Evolutionary conservation across 2,329 filamentous ascomycete species (phyloP).

Genomic region (Xylariomycetidae sp.): DNA sequence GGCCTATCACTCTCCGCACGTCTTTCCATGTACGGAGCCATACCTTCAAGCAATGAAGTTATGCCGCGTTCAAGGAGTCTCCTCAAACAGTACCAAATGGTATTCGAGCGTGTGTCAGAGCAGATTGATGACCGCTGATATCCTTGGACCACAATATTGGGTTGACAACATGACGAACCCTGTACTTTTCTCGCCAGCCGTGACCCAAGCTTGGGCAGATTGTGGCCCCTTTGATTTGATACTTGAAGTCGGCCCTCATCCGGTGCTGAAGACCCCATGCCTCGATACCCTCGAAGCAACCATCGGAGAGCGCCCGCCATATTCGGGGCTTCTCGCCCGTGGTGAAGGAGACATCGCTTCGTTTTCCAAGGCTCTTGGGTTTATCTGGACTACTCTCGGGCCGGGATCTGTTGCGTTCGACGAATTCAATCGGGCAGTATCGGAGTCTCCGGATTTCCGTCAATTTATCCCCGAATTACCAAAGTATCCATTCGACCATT

Average conservation of each 20-base stretch:
- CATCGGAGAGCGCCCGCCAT: slow-evolving; percentile 6
- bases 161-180: slow-evolving; percentile 14
- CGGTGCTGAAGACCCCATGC: slow-evolving; percentile 29
- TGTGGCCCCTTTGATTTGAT: neutral
- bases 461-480: too few relatives aligned
- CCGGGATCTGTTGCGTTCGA: too few relatives aligned
- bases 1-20: slow-evolving; percentile 27
- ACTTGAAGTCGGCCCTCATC: slow-evolving; percentile 21
- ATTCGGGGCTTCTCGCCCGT: slow-evolving; percentile 10
- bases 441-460: too few relatives aligned
- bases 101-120: neutral
- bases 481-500: too few relatives aligned
- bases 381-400: neutral
- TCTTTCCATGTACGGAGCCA: slow-evolving; percentile 14
- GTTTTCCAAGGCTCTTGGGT: slow-evolving; percentile 1
- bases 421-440: too few relatives aligned
- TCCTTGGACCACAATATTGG: slow-evolving; percentile 31
- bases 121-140: too few relatives aligned
- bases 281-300: neutral
- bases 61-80: neutral
- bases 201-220: slow-evolving; percentile 6
- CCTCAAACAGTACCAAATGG: neutral
- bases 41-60: slow-evolving; percentile 20
- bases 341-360: slow-evolving; percentile 4
- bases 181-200: slow-evolving; percentile 2